phyloP scores from a whole-genome alignment of 2,329 filamentous ascomycete genomes.

The Calonectria henricotiae region DNA sequence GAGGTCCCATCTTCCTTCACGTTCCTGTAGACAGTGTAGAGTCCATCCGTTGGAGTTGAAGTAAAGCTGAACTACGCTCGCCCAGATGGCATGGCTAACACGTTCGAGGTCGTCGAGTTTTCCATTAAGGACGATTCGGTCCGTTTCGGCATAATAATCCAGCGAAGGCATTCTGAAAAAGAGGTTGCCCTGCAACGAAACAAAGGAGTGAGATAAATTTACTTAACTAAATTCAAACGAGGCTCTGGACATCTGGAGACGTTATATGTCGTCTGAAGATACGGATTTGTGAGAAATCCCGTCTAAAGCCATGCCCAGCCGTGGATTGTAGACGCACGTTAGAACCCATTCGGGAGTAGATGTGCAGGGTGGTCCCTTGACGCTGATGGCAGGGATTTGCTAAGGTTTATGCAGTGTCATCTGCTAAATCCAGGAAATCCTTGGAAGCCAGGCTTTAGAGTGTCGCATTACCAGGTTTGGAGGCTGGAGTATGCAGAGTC shows the following conservation, averaged over 20 bases:
- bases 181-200: constrained; percentile 20
- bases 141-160: constrained; percentile 28
- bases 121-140: constrained; percentile 30
- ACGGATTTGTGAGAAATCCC: background rate
- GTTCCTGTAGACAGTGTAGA: constrained; percentile 32
- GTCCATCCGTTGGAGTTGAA: constrained; percentile 35
- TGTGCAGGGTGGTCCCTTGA: background rate
- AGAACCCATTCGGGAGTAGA: background rate
- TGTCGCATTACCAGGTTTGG: background rate
- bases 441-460: background rate
- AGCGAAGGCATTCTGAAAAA: constrained; percentile 21
- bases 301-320: background rate
- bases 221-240: constrained; percentile 22
- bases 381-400: background rate
- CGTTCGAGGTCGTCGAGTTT: constrained; percentile 26
- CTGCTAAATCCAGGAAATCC: background rate
- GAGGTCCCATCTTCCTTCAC: constrained; percentile 27
- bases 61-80: constrained; percentile 31
- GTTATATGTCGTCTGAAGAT: constrained; percentile 13
- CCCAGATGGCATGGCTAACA: constrained; percentile 35
- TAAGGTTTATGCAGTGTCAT: constrained; percentile 22
- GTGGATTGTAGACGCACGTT: background rate
- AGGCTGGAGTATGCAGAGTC: constrained; percentile 6
- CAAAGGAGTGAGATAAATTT: constrained; percentile 22
- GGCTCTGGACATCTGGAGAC: constrained; percentile 11